Conservation (phyloP, 177 flowering plant species). For the Vitis hybrid region DNA sequence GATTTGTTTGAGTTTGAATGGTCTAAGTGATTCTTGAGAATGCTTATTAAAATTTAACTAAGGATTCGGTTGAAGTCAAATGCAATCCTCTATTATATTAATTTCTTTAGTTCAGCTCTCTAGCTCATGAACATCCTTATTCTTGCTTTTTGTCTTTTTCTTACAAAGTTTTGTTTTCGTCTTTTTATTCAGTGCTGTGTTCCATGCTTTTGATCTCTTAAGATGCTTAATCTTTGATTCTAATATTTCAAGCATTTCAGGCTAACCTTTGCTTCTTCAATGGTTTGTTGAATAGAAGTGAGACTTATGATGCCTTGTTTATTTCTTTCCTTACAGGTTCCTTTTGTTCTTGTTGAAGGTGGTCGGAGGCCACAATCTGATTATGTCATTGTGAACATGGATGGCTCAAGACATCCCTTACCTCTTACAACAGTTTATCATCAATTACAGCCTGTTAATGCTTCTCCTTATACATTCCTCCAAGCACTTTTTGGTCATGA, state of each 20-base stretch:
- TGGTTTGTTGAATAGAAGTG: not conserved
- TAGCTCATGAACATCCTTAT: no score
- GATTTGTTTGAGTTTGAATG: no score
- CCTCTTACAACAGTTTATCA: constrained; percentile 81
- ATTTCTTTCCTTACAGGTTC: constrained; percentile 50
- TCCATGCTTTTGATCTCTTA: no score
- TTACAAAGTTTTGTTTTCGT: no score
- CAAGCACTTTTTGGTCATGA: constrained; percentile 85
- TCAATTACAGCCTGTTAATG: constrained; percentile 62
- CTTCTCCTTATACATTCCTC: constrained; percentile 65
- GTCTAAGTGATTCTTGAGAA: no score
- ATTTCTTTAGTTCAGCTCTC: no score
- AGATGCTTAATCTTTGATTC: not conserved
- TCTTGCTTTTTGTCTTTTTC: no score
- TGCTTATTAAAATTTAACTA: no score
- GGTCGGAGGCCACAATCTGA: constrained; percentile 37
- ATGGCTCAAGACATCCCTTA: constrained; percentile 71
- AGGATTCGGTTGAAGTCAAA: no score
- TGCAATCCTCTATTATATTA: no score
- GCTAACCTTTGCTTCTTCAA: not conserved
- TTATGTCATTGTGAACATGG: constrained; percentile 66
- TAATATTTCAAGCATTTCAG: not conserved
- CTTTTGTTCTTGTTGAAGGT: constrained; percentile 73
- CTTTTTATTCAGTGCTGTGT: no score
- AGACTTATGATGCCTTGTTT: not conserved